phyloP scores from a whole-genome alignment of 164 flowering plant genomes.

The Buxus sempervirens region DNA sequence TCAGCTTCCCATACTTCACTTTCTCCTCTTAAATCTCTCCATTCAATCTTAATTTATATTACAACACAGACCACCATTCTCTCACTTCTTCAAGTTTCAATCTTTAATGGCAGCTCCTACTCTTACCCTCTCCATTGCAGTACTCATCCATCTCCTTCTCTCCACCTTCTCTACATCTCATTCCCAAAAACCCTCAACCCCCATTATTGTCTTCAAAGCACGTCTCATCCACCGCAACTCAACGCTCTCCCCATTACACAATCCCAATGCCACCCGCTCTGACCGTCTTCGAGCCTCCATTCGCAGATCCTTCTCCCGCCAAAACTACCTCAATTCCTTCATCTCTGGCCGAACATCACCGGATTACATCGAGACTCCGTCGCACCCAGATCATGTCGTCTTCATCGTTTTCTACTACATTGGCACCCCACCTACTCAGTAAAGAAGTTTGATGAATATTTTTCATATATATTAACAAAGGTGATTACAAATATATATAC shows the following conservation, averaged over 20 bases:
- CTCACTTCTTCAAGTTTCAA: too few relatives aligned
- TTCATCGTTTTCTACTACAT: background rate
- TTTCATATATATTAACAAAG: too few relatives aligned
- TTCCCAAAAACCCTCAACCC: background rate
- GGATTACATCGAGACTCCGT: background rate
- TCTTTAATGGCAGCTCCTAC: too few relatives aligned
- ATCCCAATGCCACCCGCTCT: background rate
- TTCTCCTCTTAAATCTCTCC: too few relatives aligned
- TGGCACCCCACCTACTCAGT: constrained; percentile 7
- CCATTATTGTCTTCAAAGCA: background rate
- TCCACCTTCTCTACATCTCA: background rate
- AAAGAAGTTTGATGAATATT: too few relatives aligned
- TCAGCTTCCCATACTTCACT: too few relatives aligned
- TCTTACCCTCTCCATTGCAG: background rate
- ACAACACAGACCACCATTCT: too few relatives aligned
- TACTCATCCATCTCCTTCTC: background rate
- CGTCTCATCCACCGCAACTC: background rate
- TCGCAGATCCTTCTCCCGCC: background rate
- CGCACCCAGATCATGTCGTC: background rate
- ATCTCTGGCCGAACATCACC: background rate
- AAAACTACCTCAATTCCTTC: background rate
- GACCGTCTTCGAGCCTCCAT: background rate
- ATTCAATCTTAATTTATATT: too few relatives aligned
- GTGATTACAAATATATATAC: too few relatives aligned
- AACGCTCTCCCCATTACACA: background rate